Evolutionary conservation across 2,329 filamentous ascomycete species (phyloP).

Genomic region (Botrytis hyacinthi): DNA sequence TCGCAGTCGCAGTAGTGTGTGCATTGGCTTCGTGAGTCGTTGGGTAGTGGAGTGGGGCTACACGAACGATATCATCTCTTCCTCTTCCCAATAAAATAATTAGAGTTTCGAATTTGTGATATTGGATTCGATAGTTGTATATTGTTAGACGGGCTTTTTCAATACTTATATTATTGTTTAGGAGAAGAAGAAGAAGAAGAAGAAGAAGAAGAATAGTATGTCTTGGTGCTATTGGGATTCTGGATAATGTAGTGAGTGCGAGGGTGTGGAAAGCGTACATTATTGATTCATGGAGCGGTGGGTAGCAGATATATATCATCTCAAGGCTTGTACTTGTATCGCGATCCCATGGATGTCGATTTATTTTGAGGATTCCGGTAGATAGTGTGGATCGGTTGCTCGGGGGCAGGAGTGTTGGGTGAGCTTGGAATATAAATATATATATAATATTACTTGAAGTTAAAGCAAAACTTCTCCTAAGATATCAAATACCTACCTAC

Average conservation of each 20-base stretch:
- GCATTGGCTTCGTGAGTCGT: too few species aligned
- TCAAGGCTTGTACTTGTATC: neutral
- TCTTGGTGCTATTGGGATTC: too few species aligned
- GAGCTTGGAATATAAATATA: too few species aligned
- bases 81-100: neutral
- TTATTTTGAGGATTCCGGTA: neutral
- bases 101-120: neutral
- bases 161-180: too few species aligned
- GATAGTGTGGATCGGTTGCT: neutral
- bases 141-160: too few species aligned
- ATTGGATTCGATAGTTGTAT: neutral
- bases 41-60: neutral
- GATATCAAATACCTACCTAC: too few species aligned
- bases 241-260: too few species aligned
- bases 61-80: too few species aligned
- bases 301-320: neutral
- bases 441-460: neutral
- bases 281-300: neutral
- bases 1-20: neutral
- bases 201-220: too few species aligned
- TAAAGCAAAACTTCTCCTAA: too few species aligned
- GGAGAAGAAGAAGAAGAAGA: too few species aligned
- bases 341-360: neutral
- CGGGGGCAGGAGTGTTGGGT: fast-evolving
- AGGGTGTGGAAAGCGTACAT: too few species aligned